A percentile compares a stretch with the other conserved stretches of the same genome.
Evolutionary conservation across 148 eudicot genomes (phyloP).

Genomic region (Cornus suecica): DNA sequence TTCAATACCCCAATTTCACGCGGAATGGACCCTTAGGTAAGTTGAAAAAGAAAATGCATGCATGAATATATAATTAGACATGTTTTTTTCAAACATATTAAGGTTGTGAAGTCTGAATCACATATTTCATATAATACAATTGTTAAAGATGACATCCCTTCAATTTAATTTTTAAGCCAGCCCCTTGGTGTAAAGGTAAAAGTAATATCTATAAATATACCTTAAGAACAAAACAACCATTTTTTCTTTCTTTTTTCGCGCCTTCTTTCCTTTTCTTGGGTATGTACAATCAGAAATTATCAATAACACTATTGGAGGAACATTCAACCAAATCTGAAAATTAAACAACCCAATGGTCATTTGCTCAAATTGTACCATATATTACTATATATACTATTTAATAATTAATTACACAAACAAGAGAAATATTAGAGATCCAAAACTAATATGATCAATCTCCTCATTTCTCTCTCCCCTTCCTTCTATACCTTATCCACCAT

Average conservation of each 20-base stretch:
- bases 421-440: constrained; percentile 20
- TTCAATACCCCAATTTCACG: too few relatives aligned
- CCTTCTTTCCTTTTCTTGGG: too few relatives aligned
- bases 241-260: too few relatives aligned
- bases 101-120: too few relatives aligned
- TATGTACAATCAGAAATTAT: background rate
- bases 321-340: background rate
- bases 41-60: background rate
- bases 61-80: background rate
- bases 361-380: background rate
- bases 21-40: too few relatives aligned
- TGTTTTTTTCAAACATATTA: too few relatives aligned
- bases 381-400: background rate
- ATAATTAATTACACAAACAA: constrained; percentile 17
- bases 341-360: background rate
- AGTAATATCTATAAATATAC: too few relatives aligned
- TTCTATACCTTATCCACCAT: background rate
- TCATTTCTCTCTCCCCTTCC: background rate
- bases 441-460: constrained; percentile 14
- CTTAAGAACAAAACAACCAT: background rate
- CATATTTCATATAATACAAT: too few relatives aligned
- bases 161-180: too few relatives aligned
- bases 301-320: background rate
- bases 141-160: too few relatives aligned
- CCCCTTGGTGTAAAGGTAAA: too few relatives aligned